Evolutionary conservation across 1,284 basidiomycete genomes (phyloP), one percentile per base, ranked within the genome.

Genomic region (Paramarasmius palmivorus): DNA sequence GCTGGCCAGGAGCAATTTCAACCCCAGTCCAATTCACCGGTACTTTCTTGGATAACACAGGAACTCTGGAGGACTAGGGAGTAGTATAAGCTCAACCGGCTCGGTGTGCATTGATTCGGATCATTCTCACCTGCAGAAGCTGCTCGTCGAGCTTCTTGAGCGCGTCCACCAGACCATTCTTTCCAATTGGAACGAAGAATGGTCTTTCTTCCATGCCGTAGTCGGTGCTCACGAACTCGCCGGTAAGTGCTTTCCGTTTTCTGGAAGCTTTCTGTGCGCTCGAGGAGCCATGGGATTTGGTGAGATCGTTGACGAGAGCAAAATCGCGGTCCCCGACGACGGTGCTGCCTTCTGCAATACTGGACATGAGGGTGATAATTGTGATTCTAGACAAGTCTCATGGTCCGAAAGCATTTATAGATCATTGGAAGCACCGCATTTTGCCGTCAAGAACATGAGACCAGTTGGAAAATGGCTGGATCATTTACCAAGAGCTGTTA

Each of bases 1-100:
- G 63, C 57, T 70, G 73, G 36, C 88, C 88, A 1, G 86, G 87
- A 26, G 73, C 73, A 39, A 91, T 79, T 65, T 90, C 86, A 52
- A 71, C 75, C 14, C 88, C 89, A 52, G 81, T 80, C 86, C 87
- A 90, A 54, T 80, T 78, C 2, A 82, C 80, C 4, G 86, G 86
- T 2, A 57, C 71, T 66, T 82, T 82, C 57, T 67, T 72, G 35
- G 83, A 85, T 26, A 78, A 61, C 9, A 79, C 57, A 38, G 71
- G 77, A 37, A 57, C 73, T 34, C 82, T 70, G 22, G 81, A 80
- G 19, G 79, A 71, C 86, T 90, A 47, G 52, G 37, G 49, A 49
- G 29, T 8, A 40, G 59, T 15, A 36, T 52, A 50, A 50, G 42
- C 52, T 17, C 20, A 23, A 47, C 7, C 10, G 23, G 29, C 36